Conservation (phyloP, 192 early-diverging fungal genomes). For the Coemansia sp. region DNA sequence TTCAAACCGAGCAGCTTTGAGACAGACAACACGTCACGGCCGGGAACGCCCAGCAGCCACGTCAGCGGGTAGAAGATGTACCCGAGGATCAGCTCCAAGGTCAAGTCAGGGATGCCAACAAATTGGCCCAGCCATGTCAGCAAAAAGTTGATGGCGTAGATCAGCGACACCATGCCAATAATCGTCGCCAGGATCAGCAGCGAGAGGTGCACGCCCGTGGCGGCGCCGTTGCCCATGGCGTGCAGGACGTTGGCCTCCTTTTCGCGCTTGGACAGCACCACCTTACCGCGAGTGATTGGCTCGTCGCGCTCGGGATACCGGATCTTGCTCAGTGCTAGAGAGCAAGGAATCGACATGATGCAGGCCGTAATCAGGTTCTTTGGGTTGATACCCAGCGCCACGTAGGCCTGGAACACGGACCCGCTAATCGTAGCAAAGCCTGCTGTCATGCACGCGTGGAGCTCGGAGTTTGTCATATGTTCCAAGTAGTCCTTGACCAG, state of each 20-base stretch:
- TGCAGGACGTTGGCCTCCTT: constrained; percentile 73
- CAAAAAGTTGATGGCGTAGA: constrained; percentile 64
- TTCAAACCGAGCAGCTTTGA: constrained; percentile 69
- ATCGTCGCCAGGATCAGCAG: constrained; percentile 73
- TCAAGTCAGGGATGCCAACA: constrained; percentile 55
- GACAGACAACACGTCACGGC: constrained; percentile 52
- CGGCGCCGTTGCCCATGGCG: constrained; percentile 79
- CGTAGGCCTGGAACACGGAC: constrained; percentile 74
- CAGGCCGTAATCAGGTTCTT: constrained; percentile 74
- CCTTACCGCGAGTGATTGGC: constrained; percentile 63
- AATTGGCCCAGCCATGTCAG: constrained; percentile 68
- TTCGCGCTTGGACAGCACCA: constrained; percentile 57
- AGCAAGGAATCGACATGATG: constrained; percentile 88
- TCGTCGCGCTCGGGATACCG: constrained; percentile 76
- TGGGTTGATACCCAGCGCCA: constrained; percentile 63
- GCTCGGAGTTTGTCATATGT: constrained; percentile 79
- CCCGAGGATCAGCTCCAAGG: constrained; percentile 65
- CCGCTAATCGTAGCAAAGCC: constrained; percentile 90
- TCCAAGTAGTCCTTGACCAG: constrained; percentile 78
- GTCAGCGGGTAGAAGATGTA: constrained; percentile 75
- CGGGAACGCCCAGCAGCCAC: constrained; percentile 64
- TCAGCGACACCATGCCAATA: constrained; percentile 71
- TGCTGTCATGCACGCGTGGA: constrained; percentile 81
- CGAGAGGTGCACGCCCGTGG: constrained; percentile 72
- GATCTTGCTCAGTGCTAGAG: constrained; percentile 79